Evolutionary conservation across 2,329 filamentous ascomycete genomes (phyloP).

Genomic region (Pseudogymnoascus sp.): DNA sequence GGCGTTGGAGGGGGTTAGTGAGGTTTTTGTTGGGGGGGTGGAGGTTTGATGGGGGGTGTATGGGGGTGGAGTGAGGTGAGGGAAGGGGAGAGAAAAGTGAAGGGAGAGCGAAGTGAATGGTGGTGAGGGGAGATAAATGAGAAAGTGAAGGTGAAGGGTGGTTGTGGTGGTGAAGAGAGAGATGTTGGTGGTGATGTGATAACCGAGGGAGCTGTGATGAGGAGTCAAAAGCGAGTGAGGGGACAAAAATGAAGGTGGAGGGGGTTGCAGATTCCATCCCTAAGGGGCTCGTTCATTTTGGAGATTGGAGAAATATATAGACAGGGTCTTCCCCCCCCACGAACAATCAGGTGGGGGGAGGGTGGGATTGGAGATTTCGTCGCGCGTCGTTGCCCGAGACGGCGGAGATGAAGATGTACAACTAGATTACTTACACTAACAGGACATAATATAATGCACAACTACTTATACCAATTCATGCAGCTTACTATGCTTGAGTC

Average conservation of each 20-base stretch:
- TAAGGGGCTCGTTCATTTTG: neutral
- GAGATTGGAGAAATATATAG: neutral
- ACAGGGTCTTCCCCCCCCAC: neutral
- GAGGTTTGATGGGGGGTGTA: conserved; percentile 43
- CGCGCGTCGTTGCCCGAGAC: neutral
- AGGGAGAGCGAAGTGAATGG: too few species aligned
- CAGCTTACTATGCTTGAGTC: neutral
- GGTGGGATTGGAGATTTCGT: neutral
- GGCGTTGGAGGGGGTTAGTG: conserved; percentile 75
- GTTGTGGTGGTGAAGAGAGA: neutral
- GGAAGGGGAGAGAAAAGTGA: neutral
- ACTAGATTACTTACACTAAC: neutral
- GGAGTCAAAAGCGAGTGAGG: neutral
- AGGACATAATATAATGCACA: neutral
- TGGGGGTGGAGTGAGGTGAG: neutral
- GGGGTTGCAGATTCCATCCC: neutral
- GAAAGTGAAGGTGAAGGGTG: neutral
- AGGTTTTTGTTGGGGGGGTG: conserved; percentile 72
- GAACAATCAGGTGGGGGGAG: neutral
- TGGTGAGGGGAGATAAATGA: neutral
- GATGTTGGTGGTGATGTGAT: neutral
- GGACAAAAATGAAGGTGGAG: neutral
- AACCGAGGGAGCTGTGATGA: neutral
- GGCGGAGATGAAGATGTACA: neutral
- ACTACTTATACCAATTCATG: neutral